Base-by-base conservation (phyloP, 2,329 filamentous ascomycete genomes). In the Lizonia empirigonia region DNA sequence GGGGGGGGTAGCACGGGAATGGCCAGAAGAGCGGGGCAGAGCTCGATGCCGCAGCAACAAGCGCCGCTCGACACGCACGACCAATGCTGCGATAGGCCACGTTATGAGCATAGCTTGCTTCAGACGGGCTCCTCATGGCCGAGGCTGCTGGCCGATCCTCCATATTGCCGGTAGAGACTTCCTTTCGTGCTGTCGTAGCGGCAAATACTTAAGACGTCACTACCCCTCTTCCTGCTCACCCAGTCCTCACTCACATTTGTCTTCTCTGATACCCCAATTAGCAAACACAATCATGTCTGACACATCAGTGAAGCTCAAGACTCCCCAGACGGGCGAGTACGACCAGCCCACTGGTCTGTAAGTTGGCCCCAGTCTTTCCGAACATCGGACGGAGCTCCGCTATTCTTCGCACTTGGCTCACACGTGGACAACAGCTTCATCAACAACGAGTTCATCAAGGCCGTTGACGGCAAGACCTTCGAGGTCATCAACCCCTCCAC, bases 401-500 rank as follows among this genome's bases (percentile, higher is more conserved):
- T 37, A 10, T 19, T 16, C 26, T 23, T 2, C 9, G 39, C 16
- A 10, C 20, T 13, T 20, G 24, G 19, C 20, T 52, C 15, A 52
- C 20, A 73, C 59, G 40, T 27, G 7, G 7, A 6, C 4, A 29
- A 16, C 67, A 90, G 88, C 55, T 94, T 90, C 83, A 94, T 96
- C 83, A 92, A 94, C 84, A 92, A 93, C 76, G 88, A 97, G 77
- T 97, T 87, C 78, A 85, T 95, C 60, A 85, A 88, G 75, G 82
- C 85, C 72, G 86, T 88, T 58, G 90, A 96, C 66, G 91, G 91
- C 79, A 88, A 90, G 83, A 91, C 87, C 63, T 94, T 96, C 71
- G 91, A 96, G 78, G 89, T 91, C 75, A 87, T 94, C 82, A 96
- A 96, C 83, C 91, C 91, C 53, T 70, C 87, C 59, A 90, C 85